Evolutionary conservation across 164 flowering plant species (phyloP), one percentile per base, ranked within the genome.

Genomic region (Vitis riparia): DNA sequence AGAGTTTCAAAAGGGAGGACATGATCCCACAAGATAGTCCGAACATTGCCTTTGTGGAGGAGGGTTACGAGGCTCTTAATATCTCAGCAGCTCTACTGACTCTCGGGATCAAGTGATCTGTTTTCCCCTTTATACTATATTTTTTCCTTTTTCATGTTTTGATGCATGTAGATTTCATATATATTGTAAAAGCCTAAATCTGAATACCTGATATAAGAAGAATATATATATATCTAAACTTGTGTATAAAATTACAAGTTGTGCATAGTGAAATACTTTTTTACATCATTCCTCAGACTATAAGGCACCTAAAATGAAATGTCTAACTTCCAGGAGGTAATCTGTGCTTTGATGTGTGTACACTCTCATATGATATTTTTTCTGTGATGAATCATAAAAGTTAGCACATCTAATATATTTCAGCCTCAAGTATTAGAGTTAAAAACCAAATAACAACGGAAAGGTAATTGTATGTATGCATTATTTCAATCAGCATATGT

Each of bases 1-100:
- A 82, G 0, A 74, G 84, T 63, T 87, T 71, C 44, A 83, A 77
- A 59, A 79, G 76, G 73, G 90, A 88, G 67, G 92, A 90, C 59
- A 68, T 77, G 16, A 83, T 87, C 55, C 86, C 87, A n/a, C 51
- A 50, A 48, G 88, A 80, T 17, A 81, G 82, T 77, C 82, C 87
- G 23, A 85, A 83, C 68, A 75, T 81, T 30, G 59, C 63, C 53
- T 49, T 8, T 27, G 51, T 84, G 2, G 77, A 80, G 17, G 73
- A 66, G 67, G 78, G 81, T 59, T 76, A 49, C 70, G 79, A 75
- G 69, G 75, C 68, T 23, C 67, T 77, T 48, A 82, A 82, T n/a
- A 82, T 89, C 64, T 66, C 81, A 14, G 61, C 74, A 76, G 85
- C 87, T 8, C 72, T 91, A 51, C 78, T 81, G 27, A 66, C 67